Conservation (phyloP, 2,329 filamentous ascomycete genomes). For the Sarocladium kiliense region DNA sequence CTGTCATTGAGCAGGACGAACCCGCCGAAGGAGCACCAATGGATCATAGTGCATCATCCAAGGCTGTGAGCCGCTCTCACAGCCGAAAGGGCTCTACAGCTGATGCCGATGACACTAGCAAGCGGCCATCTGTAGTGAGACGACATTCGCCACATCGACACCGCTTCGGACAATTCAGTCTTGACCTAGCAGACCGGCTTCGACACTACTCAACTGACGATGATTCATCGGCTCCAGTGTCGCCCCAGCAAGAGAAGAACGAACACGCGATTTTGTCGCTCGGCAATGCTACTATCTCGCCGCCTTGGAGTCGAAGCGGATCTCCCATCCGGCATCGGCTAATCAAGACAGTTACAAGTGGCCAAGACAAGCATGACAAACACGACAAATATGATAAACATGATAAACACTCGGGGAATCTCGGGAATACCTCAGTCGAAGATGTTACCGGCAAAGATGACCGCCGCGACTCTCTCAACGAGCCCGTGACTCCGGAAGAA, state of each 20-base stretch:
- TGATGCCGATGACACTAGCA: slow-evolving; percentile 18
- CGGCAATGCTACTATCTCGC: slow-evolving; percentile 52
- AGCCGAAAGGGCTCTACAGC: slow-evolving; percentile 31
- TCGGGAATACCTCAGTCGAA: background rate
- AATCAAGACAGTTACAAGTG: slow-evolving; percentile 33
- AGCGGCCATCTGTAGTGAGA: background rate
- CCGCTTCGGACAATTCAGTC: slow-evolving; percentile 33
- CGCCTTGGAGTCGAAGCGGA: slow-evolving; percentile 54
- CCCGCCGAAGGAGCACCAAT: background rate
- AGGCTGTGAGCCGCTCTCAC: slow-evolving; percentile 24
- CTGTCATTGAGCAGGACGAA: slow-evolving; percentile 24
- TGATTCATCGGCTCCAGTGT: slow-evolving; percentile 43
- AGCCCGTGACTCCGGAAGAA: slow-evolving; percentile 19
- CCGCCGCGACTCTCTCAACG: slow-evolving; percentile 20
- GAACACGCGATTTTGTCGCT: slow-evolving; percentile 20
- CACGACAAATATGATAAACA: slow-evolving; percentile 39
- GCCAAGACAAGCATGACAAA: slow-evolving; percentile 37
- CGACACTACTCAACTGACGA: slow-evolving; percentile 37
- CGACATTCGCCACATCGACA: slow-evolving; percentile 17
- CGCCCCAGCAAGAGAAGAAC: slow-evolving; percentile 42
- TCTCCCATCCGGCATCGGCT: slow-evolving; percentile 61
- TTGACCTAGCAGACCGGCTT: slow-evolving; percentile 40
- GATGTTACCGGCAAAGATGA: slow-evolving; percentile 33
- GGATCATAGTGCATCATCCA: slow-evolving; percentile 19
- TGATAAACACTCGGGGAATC: background rate